Conservation (phyloP, 23 red algal genomes). For the Agarophyton chilense region DNA sequence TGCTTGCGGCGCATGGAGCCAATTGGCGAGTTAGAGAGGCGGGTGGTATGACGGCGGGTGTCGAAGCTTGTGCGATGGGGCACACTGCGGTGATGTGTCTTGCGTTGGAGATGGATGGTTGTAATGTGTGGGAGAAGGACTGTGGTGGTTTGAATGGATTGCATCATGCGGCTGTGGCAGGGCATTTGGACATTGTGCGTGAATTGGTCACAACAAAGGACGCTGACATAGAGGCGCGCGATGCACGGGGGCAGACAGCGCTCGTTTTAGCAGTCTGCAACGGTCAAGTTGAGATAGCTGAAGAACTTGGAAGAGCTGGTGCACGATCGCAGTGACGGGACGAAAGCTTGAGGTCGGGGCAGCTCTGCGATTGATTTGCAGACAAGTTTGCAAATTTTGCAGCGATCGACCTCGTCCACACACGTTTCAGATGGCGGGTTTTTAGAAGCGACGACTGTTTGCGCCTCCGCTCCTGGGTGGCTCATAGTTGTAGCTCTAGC, state of each 20-base stretch:
- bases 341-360: no score
- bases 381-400: not conserved
- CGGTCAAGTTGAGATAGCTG: not conserved
- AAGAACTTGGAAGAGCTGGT: not conserved
- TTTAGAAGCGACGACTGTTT: no score
- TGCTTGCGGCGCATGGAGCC: conserved; percentile 2
- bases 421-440: not conserved
- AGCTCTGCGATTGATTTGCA: no score
- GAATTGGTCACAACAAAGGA: not conserved
- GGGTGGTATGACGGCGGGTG: conserved; percentile 9
- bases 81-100: not conserved
- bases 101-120: not conserved
- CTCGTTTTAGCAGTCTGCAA: conserved; percentile 3
- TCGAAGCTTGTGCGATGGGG: conserved; percentile 23
- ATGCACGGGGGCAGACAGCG: conserved; percentile 12
- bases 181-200: not conserved
- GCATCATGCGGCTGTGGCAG: conserved; percentile 39
- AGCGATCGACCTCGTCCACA: not conserved
- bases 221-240: conserved; percentile 2
- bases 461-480: no score
- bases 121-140: conserved; percentile 8
- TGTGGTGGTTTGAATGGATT: conserved; percentile 40
- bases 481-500: no score
- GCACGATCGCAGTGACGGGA: no score
- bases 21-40: not conserved